Evolutionary conservation across 768 basidiomycete species (phyloP), one percentile per base, ranked within the genome.

Genomic region (Lactifluus hygrophoroides): DNA sequence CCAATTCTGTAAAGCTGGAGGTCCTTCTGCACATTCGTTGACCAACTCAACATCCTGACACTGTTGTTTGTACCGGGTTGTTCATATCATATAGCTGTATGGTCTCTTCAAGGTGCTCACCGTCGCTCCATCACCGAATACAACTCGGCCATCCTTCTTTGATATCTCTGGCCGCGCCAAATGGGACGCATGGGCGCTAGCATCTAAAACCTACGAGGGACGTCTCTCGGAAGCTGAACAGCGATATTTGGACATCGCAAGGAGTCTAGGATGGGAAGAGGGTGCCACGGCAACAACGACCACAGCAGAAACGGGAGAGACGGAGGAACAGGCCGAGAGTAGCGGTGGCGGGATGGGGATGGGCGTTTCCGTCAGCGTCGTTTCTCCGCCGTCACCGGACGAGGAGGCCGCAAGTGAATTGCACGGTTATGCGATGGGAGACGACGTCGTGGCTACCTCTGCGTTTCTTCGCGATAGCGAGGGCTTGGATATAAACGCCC

Each of bases 111-210:
- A 93, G 69, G 80, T 75, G 69, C 69, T 90, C 19, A 90, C 85
- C 10, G 77, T 82, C 21, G 77, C 84, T 1, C 64, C 68, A 4
- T 69, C 70, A 4, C 90, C 90, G 13, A 75, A 71, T 38, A 75
- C 74, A 30, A 67, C 81, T 14, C 80, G 86, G 3, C 90, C 90
- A 3, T 84, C 82, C 21, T 73, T 93, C 42, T 88, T 92, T 68
- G 89, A 92, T 65, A 76, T 88, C 70, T 77, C 85, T 2, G 88
- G 85, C 16, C 76, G 88, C 19, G 88, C 89, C 2, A 93, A 93
- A 68, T 93, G 90, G 90, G 88, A 92, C 68, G 87, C 89, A 2
- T 93, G 90, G 90, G 76, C 66, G 48, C 66, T 72, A 13, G 69
- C 75, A 11, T 80, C 78, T 7, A 77, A 79, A 64, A 73, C 69